A percentile compares a stretch with the other conserved stretches of the same genome.
Evolutionary conservation across 805 yeast genomes (phyloP).

Genomic region (Maudiozyma turicensis): DNA sequence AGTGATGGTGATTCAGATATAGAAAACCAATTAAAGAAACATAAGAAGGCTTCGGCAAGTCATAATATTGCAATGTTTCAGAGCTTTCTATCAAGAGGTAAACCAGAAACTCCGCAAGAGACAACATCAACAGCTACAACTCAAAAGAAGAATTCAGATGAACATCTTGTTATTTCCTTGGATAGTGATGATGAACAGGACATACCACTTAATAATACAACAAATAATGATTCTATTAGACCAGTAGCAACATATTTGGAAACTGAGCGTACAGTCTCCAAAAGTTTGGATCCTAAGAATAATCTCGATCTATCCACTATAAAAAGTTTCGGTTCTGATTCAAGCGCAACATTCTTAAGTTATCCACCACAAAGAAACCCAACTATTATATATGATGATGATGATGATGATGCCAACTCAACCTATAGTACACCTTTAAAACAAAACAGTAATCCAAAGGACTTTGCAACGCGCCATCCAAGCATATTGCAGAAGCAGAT

Average conservation of each 20-base stretch:
- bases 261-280: neutral
- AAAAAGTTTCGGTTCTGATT: neutral
- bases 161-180: slow-evolving; percentile 32
- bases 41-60: neutral
- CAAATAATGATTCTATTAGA: no score
- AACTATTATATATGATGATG: slow-evolving; percentile 16
- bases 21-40: neutral
- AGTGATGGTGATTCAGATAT: neutral
- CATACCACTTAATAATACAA: no score
- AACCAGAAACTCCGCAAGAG: no score
- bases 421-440: neutral
- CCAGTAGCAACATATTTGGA: no score
- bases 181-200: slow-evolving; percentile 38
- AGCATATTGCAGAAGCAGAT: neutral
- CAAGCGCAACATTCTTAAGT: neutral
- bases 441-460: neutral
- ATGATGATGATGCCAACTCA: slow-evolving; percentile 10
- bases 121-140: neutral
- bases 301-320: neutral
- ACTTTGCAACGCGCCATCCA: neutral
- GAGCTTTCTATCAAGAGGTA: no score
- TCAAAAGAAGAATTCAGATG: neutral
- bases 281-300: slow-evolving; percentile 17
- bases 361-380: slow-evolving; percentile 5
- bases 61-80: no score